These are phyloP conservation scores for Trichoderma lentiforme DNA, from an alignment of 2,329 filamentous ascomycete species.

Conservation along the genomic window DNA sequence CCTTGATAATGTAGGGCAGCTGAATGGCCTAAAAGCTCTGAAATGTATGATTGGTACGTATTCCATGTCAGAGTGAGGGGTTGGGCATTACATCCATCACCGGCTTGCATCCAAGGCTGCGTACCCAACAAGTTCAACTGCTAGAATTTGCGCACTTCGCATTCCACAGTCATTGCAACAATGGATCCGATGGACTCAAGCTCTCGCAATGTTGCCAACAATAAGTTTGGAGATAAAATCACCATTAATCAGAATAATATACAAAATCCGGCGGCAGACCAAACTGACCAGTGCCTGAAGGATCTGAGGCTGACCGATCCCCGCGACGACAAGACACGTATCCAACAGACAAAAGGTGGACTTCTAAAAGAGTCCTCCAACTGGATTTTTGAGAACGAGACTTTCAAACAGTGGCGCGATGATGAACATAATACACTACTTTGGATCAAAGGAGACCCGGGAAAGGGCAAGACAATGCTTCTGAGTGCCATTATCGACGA, in stretches of 20 bases:
- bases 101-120: neutral
- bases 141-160: neutral
- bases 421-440: neutral
- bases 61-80: neutral
- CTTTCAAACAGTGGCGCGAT: neutral
- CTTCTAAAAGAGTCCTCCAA: neutral
- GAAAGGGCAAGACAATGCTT: neutral
- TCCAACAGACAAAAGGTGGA: neutral
- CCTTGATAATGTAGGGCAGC: neutral
- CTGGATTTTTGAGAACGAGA: neutral
- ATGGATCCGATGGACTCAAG: rapidly evolving
- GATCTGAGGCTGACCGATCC: neutral
- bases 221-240: neutral
- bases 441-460: neutral
- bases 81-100: neutral
- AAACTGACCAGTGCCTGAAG: neutral
- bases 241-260: neutral
- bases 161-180: no score
- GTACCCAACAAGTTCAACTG: neutral
- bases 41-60: neutral
- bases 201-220: neutral
- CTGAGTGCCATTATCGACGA: neutral
- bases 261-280: neutral
- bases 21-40: neutral
- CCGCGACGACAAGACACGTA: neutral